Evolutionary conservation across 1,139 yeast species (phyloP).

Genomic region (Pichia sp.): DNA sequence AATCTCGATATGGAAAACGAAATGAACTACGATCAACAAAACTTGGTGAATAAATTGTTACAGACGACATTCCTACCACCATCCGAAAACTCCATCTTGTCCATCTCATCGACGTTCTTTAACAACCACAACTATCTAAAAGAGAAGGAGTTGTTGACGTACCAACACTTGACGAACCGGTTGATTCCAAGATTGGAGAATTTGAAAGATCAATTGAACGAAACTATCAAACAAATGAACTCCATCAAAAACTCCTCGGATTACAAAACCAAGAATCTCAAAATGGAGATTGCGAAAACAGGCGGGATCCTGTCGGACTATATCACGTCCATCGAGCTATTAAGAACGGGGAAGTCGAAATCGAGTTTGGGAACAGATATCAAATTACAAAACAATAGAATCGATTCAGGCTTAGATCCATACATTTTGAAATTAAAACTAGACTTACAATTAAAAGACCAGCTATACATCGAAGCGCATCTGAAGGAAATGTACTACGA

Average conservation of each 20-base stretch:
- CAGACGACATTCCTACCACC: constrained; percentile 51
- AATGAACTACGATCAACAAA: constrained; percentile 13
- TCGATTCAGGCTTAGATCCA: constrained; percentile 52
- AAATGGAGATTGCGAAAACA: constrained; percentile 53
- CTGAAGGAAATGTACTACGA: constrained; percentile 69
- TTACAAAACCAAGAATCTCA: constrained; percentile 48
- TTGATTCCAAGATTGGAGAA: constrained; percentile 71
- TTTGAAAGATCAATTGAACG: constrained; percentile 60
- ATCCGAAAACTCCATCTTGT: constrained; percentile 50
- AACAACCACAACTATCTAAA: constrained; percentile 45
- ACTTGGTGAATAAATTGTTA: constrained; percentile 18
- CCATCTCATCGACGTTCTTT: constrained; percentile 44
- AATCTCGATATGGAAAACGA: constrained; percentile 5
- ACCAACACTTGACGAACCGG: constrained; percentile 56
- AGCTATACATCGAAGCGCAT: constrained; percentile 66
- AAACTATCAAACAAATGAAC: constrained; percentile 66
- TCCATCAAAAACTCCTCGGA: constrained; percentile 47
- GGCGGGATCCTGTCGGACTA: constrained; percentile 49
- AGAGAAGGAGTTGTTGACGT: constrained; percentile 45
- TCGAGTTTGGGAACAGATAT: constrained; percentile 32
- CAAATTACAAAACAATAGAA: constrained; percentile 17
- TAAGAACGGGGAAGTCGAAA: constrained; percentile 33
- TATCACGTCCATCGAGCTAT: constrained; percentile 38
- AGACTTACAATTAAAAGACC: constrained; percentile 68
- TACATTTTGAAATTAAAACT: constrained; percentile 61